phyloP scores from a whole-genome alignment of 1,284 basidiomycete species.

The Ceratobasidium sp. region DNA sequence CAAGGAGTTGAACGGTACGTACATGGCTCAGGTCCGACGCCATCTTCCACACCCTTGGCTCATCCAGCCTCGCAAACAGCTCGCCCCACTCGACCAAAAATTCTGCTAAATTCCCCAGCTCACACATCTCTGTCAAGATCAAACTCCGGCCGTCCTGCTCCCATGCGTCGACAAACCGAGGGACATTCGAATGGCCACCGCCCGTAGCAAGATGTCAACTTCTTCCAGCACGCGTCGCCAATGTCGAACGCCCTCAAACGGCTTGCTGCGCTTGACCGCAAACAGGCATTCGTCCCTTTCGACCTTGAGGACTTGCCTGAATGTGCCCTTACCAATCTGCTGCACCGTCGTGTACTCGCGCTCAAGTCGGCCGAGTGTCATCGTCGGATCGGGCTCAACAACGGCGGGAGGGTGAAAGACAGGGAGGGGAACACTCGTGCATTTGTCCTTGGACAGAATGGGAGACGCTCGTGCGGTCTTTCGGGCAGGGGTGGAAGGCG shows the following conservation, averaged over 20 bases:
- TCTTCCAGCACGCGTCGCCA: constrained; percentile 95
- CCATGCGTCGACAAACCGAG: constrained; percentile 96
- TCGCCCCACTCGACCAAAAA: constrained; percentile 96
- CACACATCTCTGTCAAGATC: constrained; percentile 96
- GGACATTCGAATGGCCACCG: constrained; percentile 78
- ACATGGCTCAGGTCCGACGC: constrained; percentile 90
- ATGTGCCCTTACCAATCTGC: constrained; percentile 91
- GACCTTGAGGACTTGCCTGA: constrained; percentile 94
- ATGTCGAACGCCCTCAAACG: constrained; percentile 91
- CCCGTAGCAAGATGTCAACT: constrained; percentile 79
- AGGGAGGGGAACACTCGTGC: constrained; percentile 33
- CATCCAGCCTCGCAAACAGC: constrained; percentile 86
- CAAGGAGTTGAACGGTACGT: constrained; percentile 60
- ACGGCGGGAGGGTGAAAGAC: constrained; percentile 46
- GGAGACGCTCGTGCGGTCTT: constrained; percentile 22
- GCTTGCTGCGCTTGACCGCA: constrained; percentile 96
- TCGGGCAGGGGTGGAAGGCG: constrained; percentile 29
- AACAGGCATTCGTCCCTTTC: constrained; percentile 68
- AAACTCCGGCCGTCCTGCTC: constrained; percentile 92
- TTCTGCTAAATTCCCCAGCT: constrained; percentile 89
- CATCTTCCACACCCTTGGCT: constrained; percentile 97
- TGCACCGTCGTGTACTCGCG: constrained; percentile 84
- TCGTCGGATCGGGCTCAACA: constrained; percentile 53
- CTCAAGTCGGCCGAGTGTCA: constrained; percentile 74
- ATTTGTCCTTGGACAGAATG: constrained; percentile 25